Base-by-base conservation (phyloP, 441 rosid species). In the Daphne laureola region DNA sequence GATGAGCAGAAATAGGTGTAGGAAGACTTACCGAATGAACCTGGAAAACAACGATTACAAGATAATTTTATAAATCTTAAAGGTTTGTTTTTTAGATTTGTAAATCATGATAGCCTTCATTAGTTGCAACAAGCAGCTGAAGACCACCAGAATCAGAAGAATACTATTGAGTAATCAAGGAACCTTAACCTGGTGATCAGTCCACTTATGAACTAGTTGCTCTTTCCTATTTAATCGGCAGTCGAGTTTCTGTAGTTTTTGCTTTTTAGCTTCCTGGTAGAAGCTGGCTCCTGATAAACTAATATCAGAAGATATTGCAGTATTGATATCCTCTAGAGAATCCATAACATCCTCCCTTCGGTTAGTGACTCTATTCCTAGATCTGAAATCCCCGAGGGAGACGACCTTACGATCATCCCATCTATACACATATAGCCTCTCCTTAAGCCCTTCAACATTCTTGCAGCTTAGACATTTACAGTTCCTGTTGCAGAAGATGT, bases 391-490 rank as follows among this genome's bases (percentile, higher is more conserved):
- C 48, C 57, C 41, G 62, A 59, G 60, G 60, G 51, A 55, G 59
- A 63, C 58, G 46, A 47, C 49, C 26, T 56, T 64, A 43, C 25
- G 25, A 17, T 18, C n/a, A 17, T 17, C 53, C 53, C 49, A 25
- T 43, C 11, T 35, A 36, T 62, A 55, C 61, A 17, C 48, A 63
- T 43, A 48, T 47, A 53, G 48, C 16, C 61, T 56, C 35, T 42
- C 51, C 53, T 61, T 26, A 12, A 42, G 40, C n/a, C 36, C 63
- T 11, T 21, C 21, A 12, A 48, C 15, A 12, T 38, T 64, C 41
- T 51, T 53, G 74, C 90, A 86, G 67, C 73, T 69, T 59, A 64
- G 46, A 54, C 95, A 86, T 67, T 77, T 74, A 63, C 94, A 83
- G 51, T 71, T 80, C 43, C 71, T 78, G 5, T 82, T 77, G 77